phyloP scores from a whole-genome alignment of 495 filamentous ascomycete species.

The Penicillium robsamsonii region DNA sequence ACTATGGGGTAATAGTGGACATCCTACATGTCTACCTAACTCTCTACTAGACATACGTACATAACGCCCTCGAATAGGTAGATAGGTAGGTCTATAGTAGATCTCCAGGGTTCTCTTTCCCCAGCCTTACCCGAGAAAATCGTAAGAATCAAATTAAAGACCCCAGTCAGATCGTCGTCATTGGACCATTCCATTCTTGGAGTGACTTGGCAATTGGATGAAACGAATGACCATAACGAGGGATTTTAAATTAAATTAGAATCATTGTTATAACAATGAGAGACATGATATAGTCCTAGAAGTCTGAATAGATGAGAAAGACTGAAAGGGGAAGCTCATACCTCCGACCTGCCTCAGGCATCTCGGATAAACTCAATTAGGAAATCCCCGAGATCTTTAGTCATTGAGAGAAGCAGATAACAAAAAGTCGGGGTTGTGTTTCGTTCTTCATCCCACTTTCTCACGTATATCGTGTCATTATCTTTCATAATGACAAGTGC shows the following conservation, averaged over 20 bases:
- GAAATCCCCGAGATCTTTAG: slow-evolving; percentile 12
- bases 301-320: too few species aligned
- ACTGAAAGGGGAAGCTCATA: not conserved
- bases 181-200: not conserved
- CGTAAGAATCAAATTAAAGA: not conserved
- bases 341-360: not conserved
- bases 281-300: not conserved
- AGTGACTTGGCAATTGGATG: not conserved
- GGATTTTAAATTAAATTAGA: not conserved
- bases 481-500: slow-evolving; percentile 65
- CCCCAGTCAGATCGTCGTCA: not conserved
- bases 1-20: not conserved
- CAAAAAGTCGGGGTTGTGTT: slow-evolving; percentile 12
- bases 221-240: not conserved
- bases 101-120: not conserved
- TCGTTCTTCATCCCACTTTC: slow-evolving; percentile 20
- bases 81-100: too few species aligned
- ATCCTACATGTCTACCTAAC: not conserved
- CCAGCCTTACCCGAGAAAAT: slow-evolving; percentile 6
- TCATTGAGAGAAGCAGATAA: slow-evolving; percentile 6
- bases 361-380: slow-evolving; percentile 17
- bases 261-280: not conserved
- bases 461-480: slow-evolving; percentile 23
- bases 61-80: too few species aligned
- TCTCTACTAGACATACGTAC: too few species aligned